Base-by-base conservation (phyloP, 1,284 basidiomycete genomes). In the Cryptococcus sp. region DNA sequence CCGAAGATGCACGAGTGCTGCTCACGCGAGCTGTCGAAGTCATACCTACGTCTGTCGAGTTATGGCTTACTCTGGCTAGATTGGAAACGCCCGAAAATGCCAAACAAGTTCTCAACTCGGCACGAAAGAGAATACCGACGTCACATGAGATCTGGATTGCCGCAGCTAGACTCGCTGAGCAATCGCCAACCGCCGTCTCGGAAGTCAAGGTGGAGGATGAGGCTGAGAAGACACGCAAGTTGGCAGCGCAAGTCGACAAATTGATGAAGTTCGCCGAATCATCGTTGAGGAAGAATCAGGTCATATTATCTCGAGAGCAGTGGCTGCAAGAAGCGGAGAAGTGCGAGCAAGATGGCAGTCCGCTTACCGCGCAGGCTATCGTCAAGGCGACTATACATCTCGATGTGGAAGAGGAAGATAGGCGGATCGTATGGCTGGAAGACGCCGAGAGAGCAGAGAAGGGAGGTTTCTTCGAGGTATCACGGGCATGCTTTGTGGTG, bases 121-220 rank as follows among this genome's bases (percentile, higher is more conserved):
- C 95, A 1, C 88, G 94, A 52, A 91, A 91, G 74, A 88, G 90
- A 7, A 88, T 99, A 27, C 95, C 94, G 0, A 98, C 95, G 0
- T 91, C 88, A 40, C 94, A 98, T 80, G 95, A 99, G 73, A 97
- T 99, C 61, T 99, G 95, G 94, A 96, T 99, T 66, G 94, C 95
- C 4, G 95, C 94, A 0, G 91, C 89, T 38, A 85, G 94, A 27
- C 80, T 99, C 6, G 82, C 94, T 31, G 95, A 99, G 77, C 93
- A 96, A 86, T 89, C 74, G 84, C 87, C 8, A 23, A 62, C 66
- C 1, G 76, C 76, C 1, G 80, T 71, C 8, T 51, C 53, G 19
- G 69, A 70, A 20, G 70, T 74, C 58, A 75, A 74, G 74, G 79
- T 22, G 70, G 82, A 56, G 65, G 87, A 88, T 69, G 73, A 84